Conservation (phyloP, 2,329 filamentous ascomycete genomes). For the Sarocladium oryzae region DNA sequence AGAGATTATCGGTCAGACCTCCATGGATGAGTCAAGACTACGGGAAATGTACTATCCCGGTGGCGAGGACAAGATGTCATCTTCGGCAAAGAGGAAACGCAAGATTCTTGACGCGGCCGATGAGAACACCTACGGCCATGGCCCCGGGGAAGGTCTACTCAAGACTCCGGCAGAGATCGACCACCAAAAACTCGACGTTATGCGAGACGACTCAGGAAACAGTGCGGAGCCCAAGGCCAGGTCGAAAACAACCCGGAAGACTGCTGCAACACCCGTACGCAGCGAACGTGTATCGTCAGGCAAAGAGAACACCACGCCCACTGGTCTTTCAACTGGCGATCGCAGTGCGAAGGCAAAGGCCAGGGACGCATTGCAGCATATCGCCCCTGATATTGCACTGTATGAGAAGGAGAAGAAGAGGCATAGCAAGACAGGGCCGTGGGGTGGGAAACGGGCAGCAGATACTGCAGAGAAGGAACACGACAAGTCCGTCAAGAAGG, state of each 20-base stretch:
- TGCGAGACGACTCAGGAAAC: constrained; percentile 35
- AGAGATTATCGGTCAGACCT: constrained; percentile 86
- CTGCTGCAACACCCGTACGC: constrained; percentile 33
- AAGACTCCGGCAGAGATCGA: constrained; percentile 17
- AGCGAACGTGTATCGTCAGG: constrained; percentile 44
- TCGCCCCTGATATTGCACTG: constrained; percentile 78
- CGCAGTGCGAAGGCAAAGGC: constrained; percentile 87
- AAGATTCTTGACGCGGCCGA: constrained; percentile 43
- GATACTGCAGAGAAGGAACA: constrained; percentile 50
- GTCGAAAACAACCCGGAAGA: constrained; percentile 8
- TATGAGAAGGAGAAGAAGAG: constrained; percentile 95
- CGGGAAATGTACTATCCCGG: constrained; percentile 65
- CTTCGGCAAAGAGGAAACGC: constrained; percentile 40
- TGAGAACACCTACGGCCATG: constrained; percentile 42
- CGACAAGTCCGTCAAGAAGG: constrained; percentile 34
- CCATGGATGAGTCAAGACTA: constrained; percentile 59
- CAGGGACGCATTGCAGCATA: constrained; percentile 64
- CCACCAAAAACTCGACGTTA: constrained; percentile 35
- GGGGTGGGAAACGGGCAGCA: constrained; percentile 58
- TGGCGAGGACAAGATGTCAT: constrained; percentile 37
- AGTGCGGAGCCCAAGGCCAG: constrained; percentile 18
- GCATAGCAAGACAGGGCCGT: constrained; percentile 42
- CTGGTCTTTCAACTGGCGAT: constrained; percentile 58
- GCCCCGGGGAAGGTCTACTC: constrained; percentile 40
- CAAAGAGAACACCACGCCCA: constrained; percentile 82